phyloP scores from a whole-genome alignment of 1,284 basidiomycete species.

The Microbotryum scabiosae region DNA sequence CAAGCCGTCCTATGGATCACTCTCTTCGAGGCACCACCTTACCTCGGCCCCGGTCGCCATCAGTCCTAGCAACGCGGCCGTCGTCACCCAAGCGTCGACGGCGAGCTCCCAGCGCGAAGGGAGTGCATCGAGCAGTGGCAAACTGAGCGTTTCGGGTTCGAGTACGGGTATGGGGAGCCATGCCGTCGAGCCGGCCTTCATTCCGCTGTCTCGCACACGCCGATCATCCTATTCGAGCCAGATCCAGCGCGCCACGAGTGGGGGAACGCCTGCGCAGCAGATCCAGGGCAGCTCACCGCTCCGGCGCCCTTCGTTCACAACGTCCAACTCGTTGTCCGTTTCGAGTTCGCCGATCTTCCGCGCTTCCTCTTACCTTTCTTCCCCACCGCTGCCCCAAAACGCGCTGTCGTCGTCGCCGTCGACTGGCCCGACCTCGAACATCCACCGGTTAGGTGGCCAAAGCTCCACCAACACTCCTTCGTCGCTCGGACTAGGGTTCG shows the following conservation, averaged over 20 bases:
- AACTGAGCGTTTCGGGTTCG: neutral
- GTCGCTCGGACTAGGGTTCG: neutral
- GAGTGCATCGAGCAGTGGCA: conserved; percentile 1
- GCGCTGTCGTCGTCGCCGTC: conserved; percentile 5
- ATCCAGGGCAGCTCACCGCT: neutral
- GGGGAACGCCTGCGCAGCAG: neutral
- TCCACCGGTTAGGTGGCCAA: neutral
- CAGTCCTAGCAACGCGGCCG: neutral
- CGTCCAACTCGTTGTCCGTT: conserved; percentile 1
- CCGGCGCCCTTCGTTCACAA: conserved; percentile 1
- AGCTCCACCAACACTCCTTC: neutral
- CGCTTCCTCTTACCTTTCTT: conserved; percentile 18
- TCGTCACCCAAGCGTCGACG: neutral
- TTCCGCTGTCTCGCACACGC: conserved; percentile 20
- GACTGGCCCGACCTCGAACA: conserved; percentile 5
- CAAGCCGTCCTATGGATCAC: conserved; percentile 17
- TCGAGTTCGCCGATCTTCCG: conserved; percentile 23
- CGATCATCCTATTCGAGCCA: conserved; percentile 4
- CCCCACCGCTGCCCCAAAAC: neutral
- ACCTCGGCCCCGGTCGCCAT: neutral
- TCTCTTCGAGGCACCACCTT: conserved; percentile 24
- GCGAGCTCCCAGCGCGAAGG: neutral
- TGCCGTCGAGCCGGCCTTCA: conserved; percentile 27
- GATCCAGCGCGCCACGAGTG: conserved; percentile 8
- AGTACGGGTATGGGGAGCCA: neutral